Conservation (phyloP, 176 grass and related monocot species). For the Poa annua region DNA sequence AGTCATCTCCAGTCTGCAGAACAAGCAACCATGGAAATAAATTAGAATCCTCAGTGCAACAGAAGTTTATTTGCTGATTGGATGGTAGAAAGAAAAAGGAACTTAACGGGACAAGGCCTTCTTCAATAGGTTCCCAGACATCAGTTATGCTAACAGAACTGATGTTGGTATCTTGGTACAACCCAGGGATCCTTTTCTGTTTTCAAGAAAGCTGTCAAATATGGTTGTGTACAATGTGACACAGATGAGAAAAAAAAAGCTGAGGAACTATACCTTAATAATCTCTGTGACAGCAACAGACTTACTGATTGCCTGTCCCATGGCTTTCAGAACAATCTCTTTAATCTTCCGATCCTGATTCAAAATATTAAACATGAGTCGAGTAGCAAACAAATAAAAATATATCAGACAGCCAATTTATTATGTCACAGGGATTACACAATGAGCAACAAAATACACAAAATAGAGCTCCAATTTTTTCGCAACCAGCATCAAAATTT, state of each 20-base stretch:
- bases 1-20: constrained; percentile 77
- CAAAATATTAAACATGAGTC: constrained; percentile 14
- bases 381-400: constrained; percentile 21
- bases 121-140: constrained; percentile 98
- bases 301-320: constrained; percentile 98
- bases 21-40: constrained; percentile 1
- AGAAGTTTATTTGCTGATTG: not conserved
- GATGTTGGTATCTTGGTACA: constrained; percentile 82
- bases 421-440: not conserved
- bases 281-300: constrained; percentile 91
- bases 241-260: constrained; percentile 5
- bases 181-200: constrained; percentile 76
- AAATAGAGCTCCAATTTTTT: not conserved
- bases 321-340: constrained; percentile 95
- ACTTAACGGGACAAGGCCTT: constrained; percentile 90
- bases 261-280: constrained; percentile 73
- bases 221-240: constrained; percentile 16
- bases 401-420: not conserved
- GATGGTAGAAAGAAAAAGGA: constrained; percentile 32
- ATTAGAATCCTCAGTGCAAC: constrained; percentile 17
- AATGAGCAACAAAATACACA: not conserved
- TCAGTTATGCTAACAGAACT: constrained; percentile 97
- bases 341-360: constrained; percentile 73
- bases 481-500: not conserved
- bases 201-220: constrained; percentile 43